phyloP scores from a whole-genome alignment of 768 basidiomycete species.

The Suillus brevipes region DNA sequence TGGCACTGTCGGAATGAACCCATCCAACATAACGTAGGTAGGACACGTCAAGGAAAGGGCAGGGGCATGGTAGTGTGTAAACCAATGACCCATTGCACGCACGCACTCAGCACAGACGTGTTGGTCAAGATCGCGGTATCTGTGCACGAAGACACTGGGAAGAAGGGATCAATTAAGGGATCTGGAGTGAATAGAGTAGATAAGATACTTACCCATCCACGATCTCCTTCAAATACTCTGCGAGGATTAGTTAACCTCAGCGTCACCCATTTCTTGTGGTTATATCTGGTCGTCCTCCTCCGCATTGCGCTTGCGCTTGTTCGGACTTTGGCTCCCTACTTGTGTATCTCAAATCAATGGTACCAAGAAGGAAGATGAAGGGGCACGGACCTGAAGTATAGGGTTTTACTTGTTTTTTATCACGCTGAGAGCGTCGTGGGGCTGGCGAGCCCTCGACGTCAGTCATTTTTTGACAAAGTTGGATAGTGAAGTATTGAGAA shows the following conservation, averaged over 20 bases:
- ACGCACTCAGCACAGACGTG: constrained; percentile 93
- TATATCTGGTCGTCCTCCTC: constrained; percentile 39
- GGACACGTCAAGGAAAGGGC: constrained; percentile 80
- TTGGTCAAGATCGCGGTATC: constrained; percentile 91
- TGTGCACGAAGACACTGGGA: constrained; percentile 88
- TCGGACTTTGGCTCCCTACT: constrained; percentile 32
- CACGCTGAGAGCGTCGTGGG: constrained; percentile 63
- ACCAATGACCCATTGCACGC: constrained; percentile 85
- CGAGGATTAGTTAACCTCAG: constrained; percentile 49
- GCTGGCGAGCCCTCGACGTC: constrained; percentile 33
- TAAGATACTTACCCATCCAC: constrained; percentile 80
- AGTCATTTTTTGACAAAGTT: constrained; percentile 24
- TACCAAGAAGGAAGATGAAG: neutral
- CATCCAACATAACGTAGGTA: constrained; percentile 95
- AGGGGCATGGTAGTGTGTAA: constrained; percentile 85
- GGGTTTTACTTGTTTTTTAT: constrained; percentile 59
- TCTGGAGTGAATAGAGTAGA: neutral
- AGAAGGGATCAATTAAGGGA: constrained; percentile 1
- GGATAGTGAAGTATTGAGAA: neutral
- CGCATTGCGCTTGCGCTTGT: constrained; percentile 53
- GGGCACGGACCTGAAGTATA: constrained; percentile 53
- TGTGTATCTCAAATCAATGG: constrained; percentile 20
- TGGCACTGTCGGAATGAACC: constrained; percentile 88
- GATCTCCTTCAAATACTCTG: constrained; percentile 84
- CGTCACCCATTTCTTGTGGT: constrained; percentile 24